Percentiles rank a stretch among this genome's conserved stretches.
These are phyloP conservation scores for Fusarium subtropicale DNA, from an alignment of 2,329 filamentous ascomycete species.

Conservation along the genomic window DNA sequence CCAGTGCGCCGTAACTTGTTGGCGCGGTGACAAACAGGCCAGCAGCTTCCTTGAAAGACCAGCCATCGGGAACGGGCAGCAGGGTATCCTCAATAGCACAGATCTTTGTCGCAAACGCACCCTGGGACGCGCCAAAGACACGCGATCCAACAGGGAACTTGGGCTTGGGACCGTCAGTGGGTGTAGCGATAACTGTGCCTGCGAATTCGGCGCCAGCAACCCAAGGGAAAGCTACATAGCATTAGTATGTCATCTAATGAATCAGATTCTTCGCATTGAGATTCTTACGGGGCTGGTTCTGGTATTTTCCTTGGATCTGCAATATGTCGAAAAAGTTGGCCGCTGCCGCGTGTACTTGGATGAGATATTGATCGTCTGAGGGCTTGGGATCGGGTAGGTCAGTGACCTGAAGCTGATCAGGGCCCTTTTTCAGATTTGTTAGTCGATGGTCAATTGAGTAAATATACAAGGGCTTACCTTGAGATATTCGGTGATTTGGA, in stretches of 20 bases:
- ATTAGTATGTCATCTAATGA: background rate
- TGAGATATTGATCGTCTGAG: slow-evolving; percentile 80
- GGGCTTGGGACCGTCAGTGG: slow-evolving; percentile 61
- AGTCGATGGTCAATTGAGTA: background rate
- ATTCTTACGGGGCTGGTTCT: slow-evolving; percentile 78
- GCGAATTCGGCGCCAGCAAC: slow-evolving; percentile 88
- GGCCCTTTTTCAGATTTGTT: slow-evolving; percentile 65
- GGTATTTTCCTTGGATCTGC: slow-evolving; percentile 95
- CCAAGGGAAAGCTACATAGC: slow-evolving; percentile 77
- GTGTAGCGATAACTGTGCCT: slow-evolving; percentile 77
- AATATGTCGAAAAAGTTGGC: slow-evolving; percentile 98
- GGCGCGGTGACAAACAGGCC: slow-evolving; percentile 93
- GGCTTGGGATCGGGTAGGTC: slow-evolving; percentile 81
- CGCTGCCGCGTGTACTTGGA: slow-evolving; percentile 86
- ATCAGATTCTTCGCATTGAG: background rate
- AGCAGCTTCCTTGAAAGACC: slow-evolving; percentile 86
- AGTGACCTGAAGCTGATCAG: slow-evolving; percentile 80
- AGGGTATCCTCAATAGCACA: slow-evolving; percentile 74
- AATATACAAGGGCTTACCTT: slow-evolving; percentile 61
- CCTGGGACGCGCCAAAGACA: slow-evolving; percentile 89
- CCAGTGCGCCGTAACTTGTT: slow-evolving; percentile 86
- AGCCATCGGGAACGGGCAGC: slow-evolving; percentile 80
- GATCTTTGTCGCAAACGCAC: slow-evolving; percentile 84
- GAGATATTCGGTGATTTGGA: slow-evolving; percentile 79
- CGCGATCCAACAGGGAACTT: slow-evolving; percentile 81